Evolutionary conservation across 164 flowering plant species (phyloP).

Genomic region (Sedum album): DNA sequence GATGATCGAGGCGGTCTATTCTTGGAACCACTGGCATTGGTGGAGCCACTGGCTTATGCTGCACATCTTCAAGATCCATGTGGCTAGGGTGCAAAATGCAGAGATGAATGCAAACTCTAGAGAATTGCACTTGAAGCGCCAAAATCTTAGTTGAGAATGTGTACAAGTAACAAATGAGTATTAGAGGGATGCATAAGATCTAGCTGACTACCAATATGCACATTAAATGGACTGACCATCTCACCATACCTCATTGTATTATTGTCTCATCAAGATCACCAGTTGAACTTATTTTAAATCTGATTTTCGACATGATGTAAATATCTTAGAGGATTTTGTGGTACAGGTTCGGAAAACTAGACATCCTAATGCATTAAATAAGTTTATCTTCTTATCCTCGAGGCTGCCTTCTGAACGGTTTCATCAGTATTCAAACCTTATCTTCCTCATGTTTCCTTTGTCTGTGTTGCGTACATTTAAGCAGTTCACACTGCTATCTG

Average conservation of each 20-base stretch:
- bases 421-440: neutral
- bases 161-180: neutral
- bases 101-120: too few relatives aligned
- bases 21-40: neutral
- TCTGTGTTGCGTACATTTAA: neutral
- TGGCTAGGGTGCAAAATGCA: neutral
- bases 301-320: neutral
- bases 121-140: neutral
- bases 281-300: neutral
- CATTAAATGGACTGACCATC: neutral
- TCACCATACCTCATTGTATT: constrained; percentile 1
- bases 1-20: neutral
- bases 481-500: neutral
- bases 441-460: neutral
- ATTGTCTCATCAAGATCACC: neutral
- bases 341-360: neutral
- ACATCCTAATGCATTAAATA: neutral
- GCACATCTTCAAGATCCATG: neutral
- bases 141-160: neutral
- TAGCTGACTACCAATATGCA: too few relatives aligned
- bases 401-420: neutral
- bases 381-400: constrained; percentile 1
- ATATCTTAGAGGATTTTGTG: neutral
- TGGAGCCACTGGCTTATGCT: neutral
- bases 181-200: neutral